phyloP scores from a whole-genome alignment of 1,139 yeast species.

The Blastobotrys apis region DNA sequence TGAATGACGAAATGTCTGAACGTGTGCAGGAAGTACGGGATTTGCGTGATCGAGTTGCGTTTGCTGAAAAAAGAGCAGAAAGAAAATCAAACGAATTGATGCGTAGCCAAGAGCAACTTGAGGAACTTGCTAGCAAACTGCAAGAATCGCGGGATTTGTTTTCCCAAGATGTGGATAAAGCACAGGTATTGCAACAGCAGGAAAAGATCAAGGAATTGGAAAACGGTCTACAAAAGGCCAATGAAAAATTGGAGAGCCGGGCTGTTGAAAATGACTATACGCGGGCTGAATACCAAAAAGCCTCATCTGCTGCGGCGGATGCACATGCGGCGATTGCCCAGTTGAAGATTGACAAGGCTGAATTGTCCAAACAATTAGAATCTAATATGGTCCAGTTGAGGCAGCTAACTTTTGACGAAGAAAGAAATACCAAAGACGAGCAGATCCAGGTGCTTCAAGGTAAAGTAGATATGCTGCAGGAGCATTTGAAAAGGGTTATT shows the following conservation, averaged over 20 bases:
- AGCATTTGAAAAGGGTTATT: slow-evolving; percentile 33
- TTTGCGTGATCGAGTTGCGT: slow-evolving; percentile 25
- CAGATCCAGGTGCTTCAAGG: slow-evolving; percentile 30
- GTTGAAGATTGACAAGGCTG: slow-evolving; percentile 35
- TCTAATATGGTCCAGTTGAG: slow-evolving; percentile 28
- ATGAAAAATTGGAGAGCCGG: slow-evolving; percentile 39
- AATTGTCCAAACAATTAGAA: slow-evolving; percentile 35
- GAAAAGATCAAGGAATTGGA: slow-evolving; percentile 41
- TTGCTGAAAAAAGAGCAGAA: slow-evolving; percentile 30
- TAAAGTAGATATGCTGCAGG: slow-evolving; percentile 31
- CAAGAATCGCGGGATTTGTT: slow-evolving; percentile 18
- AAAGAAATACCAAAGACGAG: slow-evolving; percentile 29
- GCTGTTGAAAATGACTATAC: slow-evolving; percentile 61
- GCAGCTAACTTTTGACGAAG: slow-evolving; percentile 30
- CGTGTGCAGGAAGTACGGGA: slow-evolving; percentile 30
- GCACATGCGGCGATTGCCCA: slow-evolving; percentile 43
- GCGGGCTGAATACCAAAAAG: slow-evolving; percentile 59
- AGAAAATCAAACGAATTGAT: slow-evolving; percentile 23
- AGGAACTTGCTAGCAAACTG: slow-evolving; percentile 17
- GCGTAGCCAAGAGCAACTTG: slow-evolving; percentile 18
- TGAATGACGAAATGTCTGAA: slow-evolving; percentile 40
- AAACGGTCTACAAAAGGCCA: slow-evolving; percentile 40
- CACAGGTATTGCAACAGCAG: slow-evolving; percentile 34
- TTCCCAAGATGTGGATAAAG: slow-evolving; percentile 22
- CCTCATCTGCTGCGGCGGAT: slow-evolving; percentile 52